Evolutionary conservation across 1,284 basidiomycete genomes (phyloP).

Genomic region (Trichosporon asahii): DNA sequence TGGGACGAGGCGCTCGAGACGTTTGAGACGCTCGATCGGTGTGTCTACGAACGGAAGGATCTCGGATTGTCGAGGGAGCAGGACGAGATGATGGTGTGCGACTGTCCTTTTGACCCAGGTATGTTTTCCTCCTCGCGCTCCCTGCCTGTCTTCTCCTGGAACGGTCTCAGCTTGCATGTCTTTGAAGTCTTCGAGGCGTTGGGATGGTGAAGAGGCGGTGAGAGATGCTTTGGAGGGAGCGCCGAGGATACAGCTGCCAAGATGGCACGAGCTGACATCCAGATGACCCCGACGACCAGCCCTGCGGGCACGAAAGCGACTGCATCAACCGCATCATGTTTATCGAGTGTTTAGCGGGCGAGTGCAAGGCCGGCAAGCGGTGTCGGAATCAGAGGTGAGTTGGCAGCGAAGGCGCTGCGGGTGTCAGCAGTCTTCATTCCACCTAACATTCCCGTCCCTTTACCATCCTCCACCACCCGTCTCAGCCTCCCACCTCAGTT

Average conservation of each 20-base stretch:
- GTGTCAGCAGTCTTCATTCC: neutral
- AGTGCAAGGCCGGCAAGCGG: conserved; percentile 75
- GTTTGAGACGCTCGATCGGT: conserved; percentile 70
- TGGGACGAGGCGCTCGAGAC: conserved; percentile 68
- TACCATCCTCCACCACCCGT: too few relatives aligned
- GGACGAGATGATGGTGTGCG: conserved; percentile 88
- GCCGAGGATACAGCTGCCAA: too few relatives aligned
- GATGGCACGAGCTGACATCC: conserved; percentile 15
- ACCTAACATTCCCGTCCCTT: neutral
- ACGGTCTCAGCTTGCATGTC: too few relatives aligned
- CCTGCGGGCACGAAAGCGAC: conserved; percentile 84
- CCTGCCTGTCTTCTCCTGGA: neutral
- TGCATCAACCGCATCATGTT: conserved; percentile 98
- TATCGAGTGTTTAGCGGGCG: conserved; percentile 84
- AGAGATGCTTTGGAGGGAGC: too few relatives aligned
- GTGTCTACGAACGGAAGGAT: conserved; percentile 82
- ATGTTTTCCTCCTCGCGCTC: neutral
- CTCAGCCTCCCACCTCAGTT: too few relatives aligned
- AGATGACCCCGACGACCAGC: conserved; percentile 60
- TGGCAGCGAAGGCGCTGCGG: too few relatives aligned
- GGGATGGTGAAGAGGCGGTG: too few relatives aligned
- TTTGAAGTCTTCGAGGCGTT: too few relatives aligned
- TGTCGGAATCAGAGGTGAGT: conserved; percentile 91
- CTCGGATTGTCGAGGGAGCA: conserved; percentile 83
- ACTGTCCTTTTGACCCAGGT: conserved; percentile 76